These are phyloP conservation scores for Plenodomus biglobosus DNA, from an alignment of 2,329 filamentous ascomycete species.

Conservation along the genomic window DNA sequence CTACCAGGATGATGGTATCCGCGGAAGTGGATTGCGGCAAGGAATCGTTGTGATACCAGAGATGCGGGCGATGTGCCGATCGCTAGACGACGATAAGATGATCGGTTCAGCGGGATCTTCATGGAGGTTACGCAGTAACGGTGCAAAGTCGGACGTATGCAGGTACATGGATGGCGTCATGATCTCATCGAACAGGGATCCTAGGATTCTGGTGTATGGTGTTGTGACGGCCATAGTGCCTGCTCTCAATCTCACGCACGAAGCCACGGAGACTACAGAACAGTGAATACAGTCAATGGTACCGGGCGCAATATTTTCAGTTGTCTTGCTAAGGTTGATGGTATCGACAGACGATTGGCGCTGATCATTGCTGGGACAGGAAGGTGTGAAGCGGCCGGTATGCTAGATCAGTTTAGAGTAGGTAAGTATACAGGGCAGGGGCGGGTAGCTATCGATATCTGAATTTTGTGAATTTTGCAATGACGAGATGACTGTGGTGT, in stretches of 20 bases:
- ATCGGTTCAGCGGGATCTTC: neutral
- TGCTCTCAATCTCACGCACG: too few species aligned
- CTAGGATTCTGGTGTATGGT: too few species aligned
- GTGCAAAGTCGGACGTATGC: neutral
- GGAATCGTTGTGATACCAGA: conserved; percentile 4
- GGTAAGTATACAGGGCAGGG: conserved; percentile 5
- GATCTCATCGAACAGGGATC: too few species aligned
- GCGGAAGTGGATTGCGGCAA: conserved; percentile 6
- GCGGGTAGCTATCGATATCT: conserved; percentile 21
- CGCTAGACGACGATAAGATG: conserved; percentile 9
- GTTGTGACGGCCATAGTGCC: too few species aligned
- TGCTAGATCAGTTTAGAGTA: too few species aligned
- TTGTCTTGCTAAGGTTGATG: neutral
- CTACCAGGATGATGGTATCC: conserved; percentile 7
- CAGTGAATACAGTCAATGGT: too few species aligned
- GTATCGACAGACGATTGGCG: conserved; percentile 1
- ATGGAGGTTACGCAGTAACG: neutral
- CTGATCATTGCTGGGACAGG: conserved; percentile 12
- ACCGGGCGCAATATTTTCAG: neutral
- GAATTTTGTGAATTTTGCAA: conserved; percentile 1
- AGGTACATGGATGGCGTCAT: neutral
- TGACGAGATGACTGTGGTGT: neutral
- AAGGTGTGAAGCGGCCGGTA: conserved; percentile 21
- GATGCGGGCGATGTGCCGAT: conserved; percentile 10
- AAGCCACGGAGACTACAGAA: too few species aligned